These are phyloP conservation scores for Hypoxylon intermedium DNA, from an alignment of 495 filamentous ascomycete species.

Conservation along the genomic window DNA sequence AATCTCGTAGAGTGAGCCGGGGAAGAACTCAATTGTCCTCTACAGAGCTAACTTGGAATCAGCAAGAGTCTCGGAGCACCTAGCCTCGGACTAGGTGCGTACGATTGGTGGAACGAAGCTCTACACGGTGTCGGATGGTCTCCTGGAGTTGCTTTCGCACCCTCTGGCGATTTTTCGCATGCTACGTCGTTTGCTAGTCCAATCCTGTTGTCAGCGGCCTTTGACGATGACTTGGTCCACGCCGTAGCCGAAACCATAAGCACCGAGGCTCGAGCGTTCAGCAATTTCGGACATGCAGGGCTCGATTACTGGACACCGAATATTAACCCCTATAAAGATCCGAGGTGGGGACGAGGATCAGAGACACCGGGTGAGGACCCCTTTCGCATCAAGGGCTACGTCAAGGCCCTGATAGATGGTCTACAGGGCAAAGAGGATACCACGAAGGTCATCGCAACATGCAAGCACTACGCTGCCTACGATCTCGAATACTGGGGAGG, in stretches of 20 bases:
- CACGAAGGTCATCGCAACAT: conserved; percentile 65
- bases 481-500: conserved; percentile 64
- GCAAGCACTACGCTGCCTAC: conserved; percentile 71
- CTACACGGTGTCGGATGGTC: conserved; percentile 54
- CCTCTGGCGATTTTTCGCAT: conserved; percentile 48
- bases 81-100: conserved; percentile 51
- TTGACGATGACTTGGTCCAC: conserved; percentile 57
- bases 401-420: conserved; percentile 65
- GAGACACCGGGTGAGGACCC: conserved; percentile 62
- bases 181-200: conserved; percentile 59
- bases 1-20: conserved; percentile 52
- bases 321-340: conserved; percentile 69
- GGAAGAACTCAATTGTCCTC: not conserved
- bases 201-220: conserved; percentile 53
- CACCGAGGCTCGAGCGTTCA: conserved; percentile 72
- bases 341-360: conserved; percentile 52
- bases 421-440: conserved; percentile 57
- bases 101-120: conserved; percentile 63
- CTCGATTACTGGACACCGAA: conserved; percentile 73
- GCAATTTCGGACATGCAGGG: conserved; percentile 63
- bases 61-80: conserved; percentile 47
- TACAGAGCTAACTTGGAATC: conserved; percentile 23
- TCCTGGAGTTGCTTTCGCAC: conserved; percentile 42
- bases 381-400: conserved; percentile 62
- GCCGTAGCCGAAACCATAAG: conserved; percentile 55